Conservation (phyloP, 2,329 filamentous ascomycete genomes). For the Botryotinia narcissicola region DNA sequence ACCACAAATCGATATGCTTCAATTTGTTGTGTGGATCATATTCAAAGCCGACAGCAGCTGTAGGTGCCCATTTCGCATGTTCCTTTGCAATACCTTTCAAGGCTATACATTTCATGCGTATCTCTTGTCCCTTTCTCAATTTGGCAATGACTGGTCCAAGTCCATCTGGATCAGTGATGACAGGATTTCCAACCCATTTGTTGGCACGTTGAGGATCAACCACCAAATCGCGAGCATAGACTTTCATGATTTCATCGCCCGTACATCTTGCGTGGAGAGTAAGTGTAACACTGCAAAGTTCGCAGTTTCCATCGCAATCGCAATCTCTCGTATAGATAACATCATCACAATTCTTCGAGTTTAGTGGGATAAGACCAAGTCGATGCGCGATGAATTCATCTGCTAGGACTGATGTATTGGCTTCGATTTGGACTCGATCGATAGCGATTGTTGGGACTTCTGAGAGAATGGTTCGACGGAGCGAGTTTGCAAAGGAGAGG, state of each 20-base stretch:
- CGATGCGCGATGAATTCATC: conserved; percentile 96
- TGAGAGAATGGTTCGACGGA: conserved; percentile 86
- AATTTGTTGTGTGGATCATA: conserved; percentile 98
- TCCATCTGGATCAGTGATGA: conserved; percentile 79
- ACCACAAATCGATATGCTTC: conserved; percentile 90
- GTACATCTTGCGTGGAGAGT: conserved; percentile 83
- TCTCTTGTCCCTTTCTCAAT: conserved; percentile 82
- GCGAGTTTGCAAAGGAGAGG: conserved; percentile 86
- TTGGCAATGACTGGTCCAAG: conserved; percentile 87
- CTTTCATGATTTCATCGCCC: conserved; percentile 83
- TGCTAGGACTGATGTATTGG: conserved; percentile 91
- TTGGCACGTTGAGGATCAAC: conserved; percentile 69
- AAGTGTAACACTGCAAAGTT: conserved; percentile 83
- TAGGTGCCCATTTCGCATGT: conserved; percentile 96
- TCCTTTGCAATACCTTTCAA: conserved; percentile 99
- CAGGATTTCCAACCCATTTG: conserved; percentile 72
- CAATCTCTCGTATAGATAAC: conserved; percentile 90
- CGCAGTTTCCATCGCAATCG: conserved; percentile 94
- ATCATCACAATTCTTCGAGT: conserved; percentile 77
- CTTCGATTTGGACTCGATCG: conserved; percentile 88
- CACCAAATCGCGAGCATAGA: conserved; percentile 86
- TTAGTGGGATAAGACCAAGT: conserved; percentile 83
- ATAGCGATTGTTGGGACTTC: conserved; percentile 95
- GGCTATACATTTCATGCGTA: conserved; percentile 86
- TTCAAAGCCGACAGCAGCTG: conserved; percentile 89